These are phyloP conservation scores for Leccinum fuscescens DNA, from an alignment of 1,284 basidiomycete genomes.

Conservation along the genomic window DNA sequence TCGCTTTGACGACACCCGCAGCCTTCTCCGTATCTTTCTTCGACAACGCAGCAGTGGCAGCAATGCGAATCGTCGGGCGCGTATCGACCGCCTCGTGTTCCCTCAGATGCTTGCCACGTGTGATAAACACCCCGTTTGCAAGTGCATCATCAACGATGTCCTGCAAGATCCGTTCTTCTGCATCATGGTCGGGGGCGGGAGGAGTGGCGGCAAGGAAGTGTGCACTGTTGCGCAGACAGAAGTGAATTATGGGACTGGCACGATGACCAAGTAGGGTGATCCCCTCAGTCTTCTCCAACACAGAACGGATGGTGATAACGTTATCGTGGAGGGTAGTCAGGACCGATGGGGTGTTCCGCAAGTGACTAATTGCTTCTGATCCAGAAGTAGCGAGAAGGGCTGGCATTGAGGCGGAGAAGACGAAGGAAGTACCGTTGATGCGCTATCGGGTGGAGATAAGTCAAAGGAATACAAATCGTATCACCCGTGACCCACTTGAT, in stretches of 20 bases:
- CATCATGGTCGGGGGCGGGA: constrained; percentile 52
- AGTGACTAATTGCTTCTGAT: constrained; percentile 79
- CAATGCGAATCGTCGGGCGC: constrained; percentile 86
- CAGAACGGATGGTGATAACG: constrained; percentile 67
- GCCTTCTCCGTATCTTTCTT: constrained; percentile 94
- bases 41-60: constrained; percentile 73
- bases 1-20: constrained; percentile 70
- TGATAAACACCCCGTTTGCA: constrained; percentile 77
- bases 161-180: constrained; percentile 79
- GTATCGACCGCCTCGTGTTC: constrained; percentile 83
- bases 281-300: constrained; percentile 79
- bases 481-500: constrained; percentile 60
- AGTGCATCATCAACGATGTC: constrained; percentile 86
- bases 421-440: constrained; percentile 94
- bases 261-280: constrained; percentile 85
- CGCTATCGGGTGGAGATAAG: constrained; percentile 50
- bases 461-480: background rate
- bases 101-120: constrained; percentile 75
- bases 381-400: constrained; percentile 86
- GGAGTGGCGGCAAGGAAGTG: constrained; percentile 27
- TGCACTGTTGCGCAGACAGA: constrained; percentile 57
- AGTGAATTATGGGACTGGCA: constrained; percentile 85
- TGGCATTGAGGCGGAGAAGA: constrained; percentile 96
- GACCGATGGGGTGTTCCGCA: constrained; percentile 73
- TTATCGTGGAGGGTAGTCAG: constrained; percentile 81